A percentile compares a stretch with the other conserved stretches of the same genome.
These are phyloP conservation scores for Diaporthe sp. DNA, from an alignment of 2,329 filamentous ascomycete genomes.

Conservation along the genomic window DNA sequence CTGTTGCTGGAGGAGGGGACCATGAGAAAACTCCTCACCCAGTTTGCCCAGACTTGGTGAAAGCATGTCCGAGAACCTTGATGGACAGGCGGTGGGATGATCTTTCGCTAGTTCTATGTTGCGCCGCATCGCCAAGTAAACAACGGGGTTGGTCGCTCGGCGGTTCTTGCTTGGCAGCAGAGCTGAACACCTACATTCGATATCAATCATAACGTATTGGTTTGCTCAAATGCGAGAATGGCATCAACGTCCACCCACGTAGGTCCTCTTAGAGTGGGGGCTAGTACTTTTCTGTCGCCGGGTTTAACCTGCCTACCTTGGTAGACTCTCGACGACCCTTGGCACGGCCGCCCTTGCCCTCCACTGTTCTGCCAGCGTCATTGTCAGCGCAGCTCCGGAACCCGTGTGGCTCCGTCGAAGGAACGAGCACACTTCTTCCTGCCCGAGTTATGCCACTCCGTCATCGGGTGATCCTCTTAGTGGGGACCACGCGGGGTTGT, in stretches of 20 bases:
- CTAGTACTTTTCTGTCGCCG: conserved; percentile 8
- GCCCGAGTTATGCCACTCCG: background rate
- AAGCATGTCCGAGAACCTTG: background rate
- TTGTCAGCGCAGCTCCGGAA: background rate
- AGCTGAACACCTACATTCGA: conserved; percentile 2
- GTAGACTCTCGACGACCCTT: background rate
- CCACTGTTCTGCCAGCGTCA: background rate
- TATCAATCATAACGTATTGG: conserved; percentile 23
- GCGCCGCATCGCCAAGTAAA: conserved; percentile 27
- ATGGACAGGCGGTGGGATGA: conserved; percentile 23
- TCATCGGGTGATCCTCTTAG: conserved; percentile 5
- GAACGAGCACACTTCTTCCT: background rate
- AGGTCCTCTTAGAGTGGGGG: background rate
- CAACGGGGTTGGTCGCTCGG: conserved; percentile 1
- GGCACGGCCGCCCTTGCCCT: background rate
- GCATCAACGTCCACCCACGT: background rate
- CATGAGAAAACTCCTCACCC: background rate
- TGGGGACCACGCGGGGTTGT: background rate
- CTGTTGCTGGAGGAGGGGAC: background rate
- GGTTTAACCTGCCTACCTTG: background rate
- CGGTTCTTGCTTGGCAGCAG: conserved; percentile 24
- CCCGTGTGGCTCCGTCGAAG: background rate
- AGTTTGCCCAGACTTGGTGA: background rate
- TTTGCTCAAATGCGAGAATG: conserved; percentile 10
- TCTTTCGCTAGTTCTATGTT: conserved; percentile 13